A percentile compares a stretch with the other conserved stretches of the same genome.
Evolutionary conservation across 2,329 filamentous ascomycete genomes (phyloP).

Genomic region (Phyllosticta ampelicida): DNA sequence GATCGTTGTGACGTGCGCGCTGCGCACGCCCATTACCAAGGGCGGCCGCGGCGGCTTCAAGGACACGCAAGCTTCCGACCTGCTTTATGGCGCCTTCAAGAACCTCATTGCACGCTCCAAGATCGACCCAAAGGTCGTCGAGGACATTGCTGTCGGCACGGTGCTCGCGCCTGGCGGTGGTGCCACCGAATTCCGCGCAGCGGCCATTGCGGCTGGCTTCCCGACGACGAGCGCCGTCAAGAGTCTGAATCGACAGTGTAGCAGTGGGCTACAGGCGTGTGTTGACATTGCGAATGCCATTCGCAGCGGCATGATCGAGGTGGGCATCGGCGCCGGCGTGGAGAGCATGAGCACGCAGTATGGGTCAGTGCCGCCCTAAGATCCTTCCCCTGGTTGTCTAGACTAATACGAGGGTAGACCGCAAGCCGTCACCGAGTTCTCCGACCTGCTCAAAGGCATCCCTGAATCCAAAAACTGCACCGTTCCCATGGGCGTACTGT

Average conservation of each 20-base stretch:
- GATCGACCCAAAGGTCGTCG: conserved; percentile 78
- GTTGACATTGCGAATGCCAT: conserved; percentile 94
- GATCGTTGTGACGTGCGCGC: conserved; percentile 83
- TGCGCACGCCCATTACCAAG: conserved; percentile 86
- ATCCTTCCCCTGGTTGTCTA: not conserved
- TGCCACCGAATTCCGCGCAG: conserved; percentile 93
- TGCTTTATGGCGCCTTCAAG: conserved; percentile 74
- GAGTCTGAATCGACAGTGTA: conserved; percentile 88
- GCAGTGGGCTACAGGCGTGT: conserved; percentile 81
- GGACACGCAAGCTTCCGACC: conserved; percentile 78
- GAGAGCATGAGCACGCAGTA: conserved; percentile 95
- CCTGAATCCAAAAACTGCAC: conserved; percentile 88
- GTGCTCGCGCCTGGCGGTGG: conserved; percentile 89
- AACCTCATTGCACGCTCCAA: conserved; percentile 55
- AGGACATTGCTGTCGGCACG: conserved; percentile 85
- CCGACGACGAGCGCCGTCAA: conserved; percentile 75
- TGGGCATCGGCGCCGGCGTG: conserved; percentile 87
- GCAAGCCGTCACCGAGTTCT: conserved; percentile 82
- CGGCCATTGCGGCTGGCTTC: conserved; percentile 82
- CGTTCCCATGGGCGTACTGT: conserved; percentile 90
- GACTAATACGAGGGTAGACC: conserved; percentile 41
- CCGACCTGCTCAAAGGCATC: conserved; percentile 71
- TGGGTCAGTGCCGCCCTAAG: conserved; percentile 29
- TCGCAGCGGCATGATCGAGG: conserved; percentile 81
- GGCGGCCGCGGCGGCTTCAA: conserved; percentile 92